A percentile compares a stretch with the other conserved stretches of the same genome.
phyloP scores from a whole-genome alignment of 768 basidiomycete genomes.

The Tylopilus rubrobrunneus region DNA sequence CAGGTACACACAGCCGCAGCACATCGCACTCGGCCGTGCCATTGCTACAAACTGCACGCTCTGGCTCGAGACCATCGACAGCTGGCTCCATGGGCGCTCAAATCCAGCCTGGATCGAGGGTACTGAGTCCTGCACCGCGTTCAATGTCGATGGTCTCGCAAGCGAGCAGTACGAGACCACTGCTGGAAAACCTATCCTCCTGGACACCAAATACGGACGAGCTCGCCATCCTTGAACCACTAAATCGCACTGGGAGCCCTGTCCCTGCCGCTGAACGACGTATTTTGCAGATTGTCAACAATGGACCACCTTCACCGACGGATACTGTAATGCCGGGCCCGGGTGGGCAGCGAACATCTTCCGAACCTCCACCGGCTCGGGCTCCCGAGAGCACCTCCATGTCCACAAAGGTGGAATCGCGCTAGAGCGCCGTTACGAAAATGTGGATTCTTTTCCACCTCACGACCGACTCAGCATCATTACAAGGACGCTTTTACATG shows the following conservation, averaged over 20 bases:
- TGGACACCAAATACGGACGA: constrained; percentile 23
- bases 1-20: constrained; percentile 20
- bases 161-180: constrained; percentile 9
- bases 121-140: constrained; percentile 7
- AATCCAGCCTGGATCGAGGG: constrained; percentile 10
- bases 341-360: background rate
- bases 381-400: background rate
- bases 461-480: constrained; percentile 11
- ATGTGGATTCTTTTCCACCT: background rate
- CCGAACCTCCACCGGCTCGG: constrained; percentile 9
- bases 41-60: constrained; percentile 17
- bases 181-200: background rate
- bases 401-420: constrained; percentile 6
- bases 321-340: constrained; percentile 1
- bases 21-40: constrained; percentile 26
- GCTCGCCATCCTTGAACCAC: constrained; percentile 13
- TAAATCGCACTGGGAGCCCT: constrained; percentile 21
- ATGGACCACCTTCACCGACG: constrained; percentile 20
- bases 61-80: constrained; percentile 40
- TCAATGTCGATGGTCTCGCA: constrained; percentile 23
- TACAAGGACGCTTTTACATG: background rate
- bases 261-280: constrained; percentile 19
- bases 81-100: constrained; percentile 38
- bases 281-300: constrained; percentile 27
- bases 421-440: constrained; percentile 4